Evolutionary conservation across 495 filamentous ascomycete genomes (phyloP), one percentile per base, ranked within the genome.

Genomic region (Talaromyces ruber): DNA sequence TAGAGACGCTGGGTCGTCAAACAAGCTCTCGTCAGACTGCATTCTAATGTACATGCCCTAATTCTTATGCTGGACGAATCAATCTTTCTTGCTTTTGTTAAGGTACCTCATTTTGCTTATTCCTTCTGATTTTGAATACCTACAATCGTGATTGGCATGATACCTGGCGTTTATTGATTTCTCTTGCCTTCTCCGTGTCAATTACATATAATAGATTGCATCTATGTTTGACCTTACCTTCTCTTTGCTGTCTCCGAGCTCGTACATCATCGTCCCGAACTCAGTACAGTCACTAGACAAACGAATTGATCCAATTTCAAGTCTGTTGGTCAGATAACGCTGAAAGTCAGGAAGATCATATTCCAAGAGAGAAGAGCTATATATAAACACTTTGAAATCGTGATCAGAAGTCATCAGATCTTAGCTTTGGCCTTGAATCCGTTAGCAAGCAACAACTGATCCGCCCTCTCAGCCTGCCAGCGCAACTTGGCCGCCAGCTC

Each of bases 371-470:
- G 21, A 32, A 9, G 5, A 4, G 0, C 9, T 58, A 32, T 22
- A 39, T 34, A 58, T 34, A 9, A 16, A 30, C 8, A 30, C 18
- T 55, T 30, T 11, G 7, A 26, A n/a, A 55, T 55, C 25, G 18
- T n/a, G 8, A 24, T 8, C 25, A 55, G 2, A 28, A 3, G 9
- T 14, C n/a, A 59, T 67, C 66, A 80, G 63, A 80, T 67, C 62
- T 71, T 71, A 58, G 74, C 76, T 70, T 76, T 80, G 16, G 66
- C 51, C 68, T 74, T 73, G 24, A 87, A 81, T 22, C 81, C 81
- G 70, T 84, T 79, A 66, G 88, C 73, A 68, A 77, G 78, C 73
- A 93, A 72, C 72, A 94, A 66, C 66, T 83, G 75, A 68, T 88
- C 83, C 2, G 86, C 82, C 74, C 83, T 84, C 55, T 80, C 72